Base-by-base conservation (phyloP, 768 basidiomycete species). In the Amanita molliuscula region DNA sequence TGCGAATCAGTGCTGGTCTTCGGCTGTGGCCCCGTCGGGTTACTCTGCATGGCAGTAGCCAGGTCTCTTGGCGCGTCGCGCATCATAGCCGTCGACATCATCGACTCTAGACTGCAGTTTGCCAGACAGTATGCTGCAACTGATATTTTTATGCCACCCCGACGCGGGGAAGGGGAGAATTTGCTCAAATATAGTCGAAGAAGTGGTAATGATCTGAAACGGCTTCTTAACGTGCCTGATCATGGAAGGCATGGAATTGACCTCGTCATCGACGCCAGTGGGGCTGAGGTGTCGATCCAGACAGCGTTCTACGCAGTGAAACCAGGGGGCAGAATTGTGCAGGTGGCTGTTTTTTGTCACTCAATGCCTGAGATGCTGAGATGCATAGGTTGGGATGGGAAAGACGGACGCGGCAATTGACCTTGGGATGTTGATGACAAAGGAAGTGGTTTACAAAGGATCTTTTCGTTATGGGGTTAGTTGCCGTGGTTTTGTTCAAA, bases 1-100 rank as follows among this genome's bases (percentile, higher is more conserved):
- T 81, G 79, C 58, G 81, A 92, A 61, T 81, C 80, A 33, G 81
- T 95, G 54, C 80, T 78, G 13, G 72, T 97, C 48, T 93, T 93
- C 59, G 94, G 94, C 26, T 93, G 83, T 54, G 90, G 93, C 2
- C 94, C 93, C 25, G 71, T 76, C 48, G 89, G 92, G n/a, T 69
- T 95, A 25, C 77, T 96, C 18, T 88, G 86, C 61, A 90, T 94
- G 87, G 93, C 90, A 6, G 90, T 92, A n/a, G 94, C 95, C 6
- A 93, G 86, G 63, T 93, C 94, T 2, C 72, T 95, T 42, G 93
- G 92, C 31, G 95, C 92, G 2, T 73, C 76, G 36, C 82, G 86
- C 43, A 75, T 95, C 54, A 77, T 98, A 53, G 93, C 84, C 3
- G 77, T 95, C 53, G 93, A 93, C 61, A 84, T 90, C 54, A 74